A percentile compares a stretch with the other conserved stretches of the same genome.
These are phyloP conservation scores for Saururus chinensis DNA, from an alignment of 164 flowering plant species.

Conservation along the genomic window DNA sequence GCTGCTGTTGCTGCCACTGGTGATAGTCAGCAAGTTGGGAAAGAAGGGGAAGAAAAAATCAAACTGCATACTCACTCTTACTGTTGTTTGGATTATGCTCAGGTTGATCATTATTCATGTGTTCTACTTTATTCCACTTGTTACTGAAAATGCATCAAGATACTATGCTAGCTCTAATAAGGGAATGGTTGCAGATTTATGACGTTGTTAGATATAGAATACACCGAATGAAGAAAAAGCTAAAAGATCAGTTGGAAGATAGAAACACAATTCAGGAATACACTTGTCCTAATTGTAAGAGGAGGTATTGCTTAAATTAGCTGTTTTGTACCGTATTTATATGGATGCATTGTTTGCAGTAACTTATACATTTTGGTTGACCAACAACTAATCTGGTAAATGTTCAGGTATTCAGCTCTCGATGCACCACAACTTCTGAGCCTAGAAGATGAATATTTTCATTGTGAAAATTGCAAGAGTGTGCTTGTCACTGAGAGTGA, in stretches of 20 bases:
- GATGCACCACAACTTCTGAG: slow-evolving; percentile 74
- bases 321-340: not conserved
- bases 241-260: slow-evolving; percentile 84
- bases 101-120: slow-evolving; percentile 38
- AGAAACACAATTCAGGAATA: slow-evolving; percentile 92
- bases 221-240: slow-evolving; percentile 86
- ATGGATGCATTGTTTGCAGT: not conserved
- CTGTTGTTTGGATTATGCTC: slow-evolving; percentile 89
- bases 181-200: slow-evolving; percentile 53
- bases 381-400: not conserved
- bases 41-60: slow-evolving; percentile 80
- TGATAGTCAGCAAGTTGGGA: slow-evolving; percentile 42
- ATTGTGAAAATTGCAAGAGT: slow-evolving; percentile 84
- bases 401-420: slow-evolving; percentile 73
- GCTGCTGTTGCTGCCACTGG: slow-evolving; percentile 78
- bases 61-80: slow-evolving; percentile 96
- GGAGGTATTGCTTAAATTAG: slow-evolving; percentile 34
- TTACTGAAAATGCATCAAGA: not conserved
- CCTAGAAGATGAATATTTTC: slow-evolving; percentile 60
- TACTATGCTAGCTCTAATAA: not conserved
- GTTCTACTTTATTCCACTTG: not conserved
- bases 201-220: slow-evolving; percentile 92
- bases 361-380: not conserved
- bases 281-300: slow-evolving; percentile 69
- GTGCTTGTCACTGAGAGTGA: slow-evolving; percentile 89